Evolutionary conservation across 768 basidiomycete species (phyloP), one percentile per base, ranked within the genome.

Genomic region (Lentinula aciculospora): DNA sequence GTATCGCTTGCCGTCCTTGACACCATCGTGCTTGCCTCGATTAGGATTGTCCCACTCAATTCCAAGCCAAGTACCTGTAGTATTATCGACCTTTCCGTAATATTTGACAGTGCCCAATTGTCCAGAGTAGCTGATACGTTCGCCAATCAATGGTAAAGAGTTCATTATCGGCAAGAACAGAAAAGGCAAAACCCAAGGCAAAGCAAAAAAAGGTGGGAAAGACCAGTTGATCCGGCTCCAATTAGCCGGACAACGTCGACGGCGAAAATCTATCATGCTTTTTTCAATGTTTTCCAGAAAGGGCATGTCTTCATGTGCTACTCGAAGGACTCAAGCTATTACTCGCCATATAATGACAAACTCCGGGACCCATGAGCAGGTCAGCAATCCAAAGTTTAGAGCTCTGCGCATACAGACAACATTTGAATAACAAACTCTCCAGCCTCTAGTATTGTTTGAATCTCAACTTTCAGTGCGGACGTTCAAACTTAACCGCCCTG

Each of bases 21-120:
- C 67, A 5, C 96, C 96, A 63, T 89, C 83, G 68, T 98, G 94
- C 69, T 89, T 95, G 27, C 96, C 96, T 57, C 94, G 82, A 7
- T 68, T 59, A 19, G 85, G 80, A 65, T 93, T 86, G 66, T 98
- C 96, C 92, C 95, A 98, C 72, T 98, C 96, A 47, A 98, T 81
- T n/a, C 96, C 96, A n/a, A 94, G 77, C 95, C 95, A 98, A 12
- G 71, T 63, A 3, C 89, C 91, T 3, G 71, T 65, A 0, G 89
- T 84, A 13, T 79, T 79, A 17, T 81, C 73, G 19, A 95, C 84
- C 1, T 68, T 61, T 1, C 93, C 93, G 13, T 80, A 71, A 65
- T 81, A 94, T 70, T 72, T 82, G 61, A 96, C 70, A 3, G 90
- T 92, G 2, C 88, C 92, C 44, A 81, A 66, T 64, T 84, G 67